Evolutionary conservation across 2,329 filamentous ascomycete species (phyloP).

Genomic region (Bretziella fagacearum): DNA sequence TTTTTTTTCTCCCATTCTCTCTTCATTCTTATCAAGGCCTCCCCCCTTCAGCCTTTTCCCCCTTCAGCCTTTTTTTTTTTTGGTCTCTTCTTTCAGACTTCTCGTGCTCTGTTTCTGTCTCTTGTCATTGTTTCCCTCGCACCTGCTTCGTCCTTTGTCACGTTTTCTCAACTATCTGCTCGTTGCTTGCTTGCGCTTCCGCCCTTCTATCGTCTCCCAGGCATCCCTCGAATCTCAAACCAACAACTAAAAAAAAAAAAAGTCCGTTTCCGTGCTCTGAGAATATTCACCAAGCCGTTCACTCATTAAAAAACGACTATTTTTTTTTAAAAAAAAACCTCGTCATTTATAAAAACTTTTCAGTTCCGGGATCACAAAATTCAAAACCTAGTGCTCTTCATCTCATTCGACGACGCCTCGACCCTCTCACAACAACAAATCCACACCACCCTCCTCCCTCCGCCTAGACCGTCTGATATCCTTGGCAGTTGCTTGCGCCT

Average conservation of each 20-base stretch:
- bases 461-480: not conserved
- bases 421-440: not conserved
- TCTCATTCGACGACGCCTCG: not conserved
- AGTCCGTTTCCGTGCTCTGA: not conserved
- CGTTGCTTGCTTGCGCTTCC: not conserved
- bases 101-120: not conserved
- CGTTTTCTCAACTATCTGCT: not conserved
- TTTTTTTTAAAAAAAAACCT: not conserved
- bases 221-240: not conserved
- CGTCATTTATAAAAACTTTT: conserved; percentile 11
- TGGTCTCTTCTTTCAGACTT: not conserved
- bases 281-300: conserved; percentile 2
- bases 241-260: not conserved
- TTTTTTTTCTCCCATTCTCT: not conserved
- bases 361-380: conserved; percentile 4
- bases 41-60: not conserved
- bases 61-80: not conserved
- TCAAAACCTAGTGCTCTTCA: not conserved
- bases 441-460: not conserved
- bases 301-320: not conserved
- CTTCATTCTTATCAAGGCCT: not conserved
- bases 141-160: not conserved
- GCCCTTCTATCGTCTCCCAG: not conserved
- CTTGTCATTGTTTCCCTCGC: not conserved
- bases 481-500: conserved; percentile 7